A percentile compares a stretch with the other conserved stretches of the same genome.
Conservation (phyloP, 139 green algal species). For the Pedinophyceae sp. region DNA sequence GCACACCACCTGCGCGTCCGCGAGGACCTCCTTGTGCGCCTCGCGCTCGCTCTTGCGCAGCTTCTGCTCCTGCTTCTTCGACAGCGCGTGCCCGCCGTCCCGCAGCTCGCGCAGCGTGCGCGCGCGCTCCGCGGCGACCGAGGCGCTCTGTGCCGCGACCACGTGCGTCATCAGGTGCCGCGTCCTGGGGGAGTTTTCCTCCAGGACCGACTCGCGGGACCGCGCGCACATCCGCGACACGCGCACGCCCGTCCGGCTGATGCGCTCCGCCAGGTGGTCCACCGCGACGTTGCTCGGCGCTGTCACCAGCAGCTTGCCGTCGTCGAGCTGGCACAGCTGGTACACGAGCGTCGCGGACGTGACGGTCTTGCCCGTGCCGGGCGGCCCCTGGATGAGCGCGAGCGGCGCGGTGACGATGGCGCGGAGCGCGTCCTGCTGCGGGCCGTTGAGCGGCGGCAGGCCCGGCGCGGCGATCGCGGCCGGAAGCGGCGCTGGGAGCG, state of each 20-base stretch:
- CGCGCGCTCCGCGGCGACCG: constrained; percentile 53
- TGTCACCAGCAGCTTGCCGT: constrained; percentile 75
- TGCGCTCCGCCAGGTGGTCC: constrained; percentile 92
- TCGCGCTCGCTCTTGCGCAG: constrained; percentile 24
- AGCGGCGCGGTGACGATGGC: constrained; percentile 34
- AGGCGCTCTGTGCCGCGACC: constrained; percentile 58
- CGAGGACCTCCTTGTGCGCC: constrained; percentile 72
- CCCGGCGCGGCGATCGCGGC: constrained; percentile 48
- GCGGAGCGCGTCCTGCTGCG: constrained; percentile 45
- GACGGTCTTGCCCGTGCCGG: constrained; percentile 96
- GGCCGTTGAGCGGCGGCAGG: constrained; percentile 89
- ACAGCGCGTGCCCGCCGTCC: constrained; percentile 72
- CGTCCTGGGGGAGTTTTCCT: constrained; percentile 51
- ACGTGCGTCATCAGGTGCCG: constrained; percentile 95
- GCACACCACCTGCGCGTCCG: constrained; percentile 72
- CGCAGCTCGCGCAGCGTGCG: constrained; percentile 78
- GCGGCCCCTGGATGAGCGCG: constrained; percentile 69
- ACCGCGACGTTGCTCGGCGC: constrained; percentile 94
- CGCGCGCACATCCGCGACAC: constrained; percentile 86
- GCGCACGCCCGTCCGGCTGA: constrained; percentile 62
- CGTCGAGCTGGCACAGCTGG: constrained; percentile 55
- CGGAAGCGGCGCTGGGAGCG: constrained; percentile 29
- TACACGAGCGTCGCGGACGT: constrained; percentile 91
- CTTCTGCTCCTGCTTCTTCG: constrained; percentile 68
- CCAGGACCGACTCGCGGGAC: constrained; percentile 46